A percentile compares a stretch with the other conserved stretches of the same genome.
These are phyloP conservation scores for Margaritispora aquatica DNA, from an alignment of 495 filamentous ascomycete species.

Conservation along the genomic window DNA sequence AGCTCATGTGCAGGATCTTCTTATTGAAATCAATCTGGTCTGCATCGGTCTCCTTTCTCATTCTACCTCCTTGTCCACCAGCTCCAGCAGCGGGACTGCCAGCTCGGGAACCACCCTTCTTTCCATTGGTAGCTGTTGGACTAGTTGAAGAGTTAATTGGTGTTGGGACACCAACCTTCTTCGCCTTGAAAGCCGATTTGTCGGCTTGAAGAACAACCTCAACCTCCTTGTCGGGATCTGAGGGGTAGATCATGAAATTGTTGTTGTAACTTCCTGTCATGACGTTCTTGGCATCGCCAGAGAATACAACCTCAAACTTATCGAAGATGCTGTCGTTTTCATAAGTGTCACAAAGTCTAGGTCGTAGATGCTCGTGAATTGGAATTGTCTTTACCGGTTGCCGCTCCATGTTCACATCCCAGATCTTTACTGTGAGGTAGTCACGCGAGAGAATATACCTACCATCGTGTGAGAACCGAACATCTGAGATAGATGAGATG, in stretches of 20 bases:
- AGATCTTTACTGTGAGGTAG: constrained; percentile 98
- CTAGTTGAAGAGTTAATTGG: constrained; percentile 81
- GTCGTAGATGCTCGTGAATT: constrained; percentile 94
- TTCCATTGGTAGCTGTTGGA: constrained; percentile 56
- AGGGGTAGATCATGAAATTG: constrained; percentile 99
- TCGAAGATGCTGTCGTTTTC: constrained; percentile 99
- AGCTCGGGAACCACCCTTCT: constrained; percentile 78
- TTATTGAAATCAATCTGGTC: constrained; percentile 99
- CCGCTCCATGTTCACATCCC: constrained; percentile 98
- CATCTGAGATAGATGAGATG: constrained; percentile 98
- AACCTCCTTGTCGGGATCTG: constrained; percentile 89
- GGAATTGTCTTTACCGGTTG: constrained; percentile 97
- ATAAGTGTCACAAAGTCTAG: constrained; percentile 94
- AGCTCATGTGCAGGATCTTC: constrained; percentile 99
- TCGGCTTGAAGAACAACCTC: constrained; percentile 97
- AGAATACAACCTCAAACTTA: constrained; percentile 99
- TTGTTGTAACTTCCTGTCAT: constrained; percentile 99
- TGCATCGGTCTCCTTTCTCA: constrained; percentile 98
- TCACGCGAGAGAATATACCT: constrained; percentile 96
- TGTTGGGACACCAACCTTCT: constrained; percentile 97
- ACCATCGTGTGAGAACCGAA: constrained; percentile 93
- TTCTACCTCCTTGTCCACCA: constrained; percentile 75
- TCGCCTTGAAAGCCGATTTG: constrained; percentile 98
- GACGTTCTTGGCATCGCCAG: constrained; percentile 94
- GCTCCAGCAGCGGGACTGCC: constrained; percentile 80